These are phyloP conservation scores for Artemisia annua DNA, from an alignment of 129 eudicot genomes.

Conservation along the genomic window DNA sequence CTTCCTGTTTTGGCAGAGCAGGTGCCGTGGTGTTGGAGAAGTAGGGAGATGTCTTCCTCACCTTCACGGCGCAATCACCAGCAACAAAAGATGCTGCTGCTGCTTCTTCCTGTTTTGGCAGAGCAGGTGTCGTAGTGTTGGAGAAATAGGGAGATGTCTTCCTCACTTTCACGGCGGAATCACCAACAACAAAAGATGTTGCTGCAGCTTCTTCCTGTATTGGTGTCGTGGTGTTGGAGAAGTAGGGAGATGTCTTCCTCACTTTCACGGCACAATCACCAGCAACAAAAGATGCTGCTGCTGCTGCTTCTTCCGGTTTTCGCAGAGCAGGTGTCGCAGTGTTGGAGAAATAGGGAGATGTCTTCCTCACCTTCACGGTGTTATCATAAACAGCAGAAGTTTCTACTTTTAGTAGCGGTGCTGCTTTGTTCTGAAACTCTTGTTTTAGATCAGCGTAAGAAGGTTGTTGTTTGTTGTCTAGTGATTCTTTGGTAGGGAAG, in stretches of 20 bases:
- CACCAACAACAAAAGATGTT: neutral
- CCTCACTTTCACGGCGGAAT: neutral
- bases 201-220: neutral
- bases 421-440: neutral
- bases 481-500: too few relatives aligned
- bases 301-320: neutral
- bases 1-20: neutral
- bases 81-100: neutral
- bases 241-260: neutral
- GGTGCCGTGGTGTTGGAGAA: neutral
- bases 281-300: neutral
- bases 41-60: neutral
- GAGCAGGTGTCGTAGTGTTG: neutral
- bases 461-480: too few relatives aligned
- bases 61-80: neutral
- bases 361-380: neutral
- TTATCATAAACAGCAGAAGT: neutral
- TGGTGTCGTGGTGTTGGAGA: neutral
- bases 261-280: neutral
- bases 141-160: neutral
- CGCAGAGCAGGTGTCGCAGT: too few relatives aligned
- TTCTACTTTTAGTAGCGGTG: neutral
- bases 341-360: neutral
- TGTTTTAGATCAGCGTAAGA: neutral
- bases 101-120: neutral